Evolutionary conservation across 2,329 filamentous ascomycete genomes (phyloP).

Genomic region (Trichoderma koningii): DNA sequence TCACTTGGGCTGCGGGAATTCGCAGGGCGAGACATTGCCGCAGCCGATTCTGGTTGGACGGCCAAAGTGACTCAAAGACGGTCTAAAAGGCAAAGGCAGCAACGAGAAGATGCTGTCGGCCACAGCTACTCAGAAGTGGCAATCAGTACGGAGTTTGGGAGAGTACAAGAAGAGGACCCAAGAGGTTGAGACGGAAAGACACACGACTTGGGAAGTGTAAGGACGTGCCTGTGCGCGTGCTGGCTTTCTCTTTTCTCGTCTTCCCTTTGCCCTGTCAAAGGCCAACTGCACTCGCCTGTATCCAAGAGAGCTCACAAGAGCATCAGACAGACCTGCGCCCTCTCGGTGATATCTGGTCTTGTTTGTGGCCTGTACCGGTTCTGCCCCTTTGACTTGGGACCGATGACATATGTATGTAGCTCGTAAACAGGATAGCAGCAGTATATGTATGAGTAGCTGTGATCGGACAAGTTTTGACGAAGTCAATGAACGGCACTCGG

Average conservation of each 20-base stretch:
- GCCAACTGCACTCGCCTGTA: background rate
- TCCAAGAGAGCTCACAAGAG: background rate
- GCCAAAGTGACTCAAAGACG: background rate
- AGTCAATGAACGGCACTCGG: conserved; percentile 28
- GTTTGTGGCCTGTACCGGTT: background rate
- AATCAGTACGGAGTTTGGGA: background rate
- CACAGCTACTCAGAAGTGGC: background rate
- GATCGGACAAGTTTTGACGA: background rate
- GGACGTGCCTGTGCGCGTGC: too few relatives aligned
- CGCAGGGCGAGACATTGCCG: conserved; percentile 17
- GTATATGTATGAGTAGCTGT: background rate
- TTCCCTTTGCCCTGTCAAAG: background rate
- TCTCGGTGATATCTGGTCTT: background rate
- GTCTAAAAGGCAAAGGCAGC: conserved; percentile 12
- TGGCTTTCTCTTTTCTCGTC: too few relatives aligned
- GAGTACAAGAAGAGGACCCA: background rate
- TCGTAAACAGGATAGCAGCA: background rate
- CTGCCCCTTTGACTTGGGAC: background rate
- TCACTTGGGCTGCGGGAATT: conserved; percentile 22
- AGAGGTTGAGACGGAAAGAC: background rate
- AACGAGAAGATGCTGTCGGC: background rate
- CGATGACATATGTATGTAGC: background rate
- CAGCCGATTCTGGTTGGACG: background rate
- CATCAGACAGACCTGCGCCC: background rate
- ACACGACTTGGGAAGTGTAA: background rate